Evolutionary conservation across 2,329 filamentous ascomycete genomes (phyloP), one percentile per base, ranked within the genome.

Genomic region (Phialophora macrospora): DNA sequence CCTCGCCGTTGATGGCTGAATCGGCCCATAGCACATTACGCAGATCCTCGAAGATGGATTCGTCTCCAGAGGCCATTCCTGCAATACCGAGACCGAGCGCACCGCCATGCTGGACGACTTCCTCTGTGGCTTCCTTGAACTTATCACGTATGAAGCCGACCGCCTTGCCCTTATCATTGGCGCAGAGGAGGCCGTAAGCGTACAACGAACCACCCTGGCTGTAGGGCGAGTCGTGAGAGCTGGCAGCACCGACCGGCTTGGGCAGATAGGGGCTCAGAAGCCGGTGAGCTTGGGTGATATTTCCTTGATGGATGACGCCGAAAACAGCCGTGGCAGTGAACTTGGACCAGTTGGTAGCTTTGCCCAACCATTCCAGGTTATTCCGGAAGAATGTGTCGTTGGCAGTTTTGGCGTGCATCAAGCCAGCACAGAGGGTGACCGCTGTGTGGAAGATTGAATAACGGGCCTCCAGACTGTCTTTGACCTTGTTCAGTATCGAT

Each of bases 321-420:
- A 99, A 83, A 7, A 95, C 95, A 63, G 95, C 95, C 4, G 95
- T 99, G 14, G 95, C 95, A 0, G 95, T 97, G 77, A 99, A 99
- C 77, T 99, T 99, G 67, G 93, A 97, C 95, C 95, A 99, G 81
- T 99, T 99, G 55, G 98, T 93, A 28, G 95, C 95, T 82, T 98
- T 99, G 67, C 94, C 93, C 3, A 99, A 82, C 95, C 95, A 99
- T 71, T 99, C 95, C 26, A 99, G 81, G 76, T 99, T 99, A 75
- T 98, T 93, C 7, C 96, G 87, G 87, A 99, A 98, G 81, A 99
- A 99, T 75, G 94, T 96, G 80, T 99, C 95, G 73, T 97, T 95
- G 0, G 94, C 97, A 0, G 95, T 99, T 65, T 95, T 96, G 61
- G 96, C 93, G 77, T 99, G 96, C 95, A 99, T 99, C 77, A 99